phyloP scores from a whole-genome alignment of 2,329 filamentous ascomycete genomes.

The Geosmithia morbida region DNA sequence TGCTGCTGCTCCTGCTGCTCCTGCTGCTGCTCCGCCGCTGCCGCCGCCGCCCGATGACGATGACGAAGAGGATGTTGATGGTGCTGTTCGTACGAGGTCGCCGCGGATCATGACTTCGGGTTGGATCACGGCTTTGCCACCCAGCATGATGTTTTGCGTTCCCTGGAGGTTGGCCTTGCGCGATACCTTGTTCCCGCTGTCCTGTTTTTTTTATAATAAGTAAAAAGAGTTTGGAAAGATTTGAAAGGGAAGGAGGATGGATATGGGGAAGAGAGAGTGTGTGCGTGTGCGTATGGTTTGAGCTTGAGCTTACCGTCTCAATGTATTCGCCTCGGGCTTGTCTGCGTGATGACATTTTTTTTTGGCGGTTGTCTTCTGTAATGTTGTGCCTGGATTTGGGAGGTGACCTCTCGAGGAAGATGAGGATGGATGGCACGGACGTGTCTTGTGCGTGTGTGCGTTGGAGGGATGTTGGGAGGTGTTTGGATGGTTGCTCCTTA shows the following conservation, averaged over 20 bases:
- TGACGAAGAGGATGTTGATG: slow-evolving; percentile 22
- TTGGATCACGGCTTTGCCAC: slow-evolving; percentile 91
- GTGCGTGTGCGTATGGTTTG: too few relatives aligned
- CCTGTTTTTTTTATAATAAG: slow-evolving; percentile 49
- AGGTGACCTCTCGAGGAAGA: too few relatives aligned
- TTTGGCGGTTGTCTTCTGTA: too few relatives aligned
- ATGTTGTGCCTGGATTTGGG: too few relatives aligned
- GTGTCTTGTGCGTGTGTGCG: too few relatives aligned
- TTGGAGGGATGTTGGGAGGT: too few relatives aligned
- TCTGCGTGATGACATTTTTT: slow-evolving; percentile 59
- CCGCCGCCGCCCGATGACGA: slow-evolving; percentile 6
- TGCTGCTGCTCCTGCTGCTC: slow-evolving; percentile 1
- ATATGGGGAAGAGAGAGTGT: neutral
- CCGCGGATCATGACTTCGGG: slow-evolving; percentile 88
- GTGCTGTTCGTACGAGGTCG: slow-evolving; percentile 55
- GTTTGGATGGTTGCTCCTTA: too few relatives aligned
- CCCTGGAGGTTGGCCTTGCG: slow-evolving; percentile 84
- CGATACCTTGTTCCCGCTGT: slow-evolving; percentile 97
- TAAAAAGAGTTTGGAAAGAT: too few relatives aligned
- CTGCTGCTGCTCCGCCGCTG: slow-evolving; percentile 15
- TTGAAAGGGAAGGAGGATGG: neutral
- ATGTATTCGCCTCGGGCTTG: slow-evolving; percentile 85
- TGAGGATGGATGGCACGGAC: too few relatives aligned
- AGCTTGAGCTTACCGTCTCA: slow-evolving; percentile 66
- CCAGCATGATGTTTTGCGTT: slow-evolving; percentile 95